phyloP scores from a whole-genome alignment of 352 stramenopile species.

The Phytophthora pluvialis region DNA sequence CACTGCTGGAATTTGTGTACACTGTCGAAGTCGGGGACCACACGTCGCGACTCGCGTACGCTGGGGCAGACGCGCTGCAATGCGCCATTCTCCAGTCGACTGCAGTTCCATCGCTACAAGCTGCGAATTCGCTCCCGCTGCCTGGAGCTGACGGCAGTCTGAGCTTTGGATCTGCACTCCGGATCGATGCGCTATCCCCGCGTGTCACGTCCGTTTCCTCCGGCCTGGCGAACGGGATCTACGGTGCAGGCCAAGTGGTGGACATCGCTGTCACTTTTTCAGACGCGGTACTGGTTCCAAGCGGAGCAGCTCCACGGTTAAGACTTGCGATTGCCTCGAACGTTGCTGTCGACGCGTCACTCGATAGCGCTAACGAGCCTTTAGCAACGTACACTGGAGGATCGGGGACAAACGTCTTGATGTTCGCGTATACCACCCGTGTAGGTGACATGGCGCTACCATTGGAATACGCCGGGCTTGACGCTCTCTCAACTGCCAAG shows the following conservation, averaged over 20 bases:
- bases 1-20: slow-evolving; percentile 64
- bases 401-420: slow-evolving; percentile 43
- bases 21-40: slow-evolving; percentile 54
- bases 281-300: slow-evolving; percentile 42
- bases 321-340: slow-evolving; percentile 54
- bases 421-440: slow-evolving; percentile 45
- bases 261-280: slow-evolving; percentile 65
- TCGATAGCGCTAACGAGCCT: neutral
- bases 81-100: slow-evolving; percentile 64
- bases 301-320: slow-evolving; percentile 34
- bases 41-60: slow-evolving; percentile 57
- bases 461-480: slow-evolving; percentile 58
- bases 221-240: slow-evolving; percentile 50
- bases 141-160: slow-evolving; percentile 57
- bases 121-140: slow-evolving; percentile 46
- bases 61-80: slow-evolving; percentile 42
- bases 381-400: slow-evolving; percentile 49
- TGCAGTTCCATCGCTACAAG: slow-evolving; percentile 43
- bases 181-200: slow-evolving; percentile 52
- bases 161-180: slow-evolving; percentile 38
- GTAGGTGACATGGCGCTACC: slow-evolving; percentile 65
- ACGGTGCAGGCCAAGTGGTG: slow-evolving; percentile 64
- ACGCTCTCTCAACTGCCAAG: slow-evolving; percentile 42
- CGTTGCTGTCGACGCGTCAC: slow-evolving; percentile 6
- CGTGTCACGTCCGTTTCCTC: slow-evolving; percentile 59